Evolutionary conservation across 139 green algal species (phyloP).

Genomic region (Chlorella vulgaris): DNA sequence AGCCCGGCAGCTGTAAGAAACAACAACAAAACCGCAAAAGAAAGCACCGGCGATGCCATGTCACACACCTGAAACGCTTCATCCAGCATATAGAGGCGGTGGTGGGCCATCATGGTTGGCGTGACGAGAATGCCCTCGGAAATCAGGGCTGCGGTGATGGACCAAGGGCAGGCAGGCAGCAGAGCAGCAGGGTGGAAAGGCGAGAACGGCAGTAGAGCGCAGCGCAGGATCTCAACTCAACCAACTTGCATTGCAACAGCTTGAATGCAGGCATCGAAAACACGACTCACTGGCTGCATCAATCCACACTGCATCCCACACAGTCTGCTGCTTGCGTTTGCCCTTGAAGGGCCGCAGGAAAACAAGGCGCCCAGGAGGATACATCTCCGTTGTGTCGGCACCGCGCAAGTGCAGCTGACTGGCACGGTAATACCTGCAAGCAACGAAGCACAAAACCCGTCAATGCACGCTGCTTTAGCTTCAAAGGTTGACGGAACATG

Average conservation of each 20-base stretch:
- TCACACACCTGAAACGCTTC: conserved; percentile 31
- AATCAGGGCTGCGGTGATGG: conserved; percentile 25
- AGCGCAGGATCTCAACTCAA: no score
- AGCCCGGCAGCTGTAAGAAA: not conserved
- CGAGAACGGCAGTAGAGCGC: no score
- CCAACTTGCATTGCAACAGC: not conserved
- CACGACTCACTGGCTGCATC: conserved; percentile 19
- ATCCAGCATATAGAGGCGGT: conserved; percentile 34
- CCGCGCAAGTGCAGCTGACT: conserved; percentile 25
- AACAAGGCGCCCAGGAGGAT: conserved; percentile 41
- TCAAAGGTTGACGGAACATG: not conserved
- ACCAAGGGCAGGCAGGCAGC: not conserved
- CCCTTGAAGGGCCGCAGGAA: conserved; percentile 47
- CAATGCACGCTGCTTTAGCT: not conserved
- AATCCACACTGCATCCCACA: conserved; percentile 50
- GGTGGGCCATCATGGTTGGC: conserved; percentile 41
- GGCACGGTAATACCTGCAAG: conserved; percentile 22
- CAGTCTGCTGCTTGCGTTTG: not conserved
- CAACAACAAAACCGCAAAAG: not conserved
- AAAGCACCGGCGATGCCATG: not conserved
- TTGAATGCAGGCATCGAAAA: not conserved
- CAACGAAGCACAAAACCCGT: not conserved
- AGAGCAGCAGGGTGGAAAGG: no score
- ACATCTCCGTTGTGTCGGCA: conserved; percentile 22
- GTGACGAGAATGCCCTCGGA: conserved; percentile 41